Evolutionary conservation across 2,329 filamentous ascomycete genomes (phyloP).

Genomic region (Fusarium nanum): DNA sequence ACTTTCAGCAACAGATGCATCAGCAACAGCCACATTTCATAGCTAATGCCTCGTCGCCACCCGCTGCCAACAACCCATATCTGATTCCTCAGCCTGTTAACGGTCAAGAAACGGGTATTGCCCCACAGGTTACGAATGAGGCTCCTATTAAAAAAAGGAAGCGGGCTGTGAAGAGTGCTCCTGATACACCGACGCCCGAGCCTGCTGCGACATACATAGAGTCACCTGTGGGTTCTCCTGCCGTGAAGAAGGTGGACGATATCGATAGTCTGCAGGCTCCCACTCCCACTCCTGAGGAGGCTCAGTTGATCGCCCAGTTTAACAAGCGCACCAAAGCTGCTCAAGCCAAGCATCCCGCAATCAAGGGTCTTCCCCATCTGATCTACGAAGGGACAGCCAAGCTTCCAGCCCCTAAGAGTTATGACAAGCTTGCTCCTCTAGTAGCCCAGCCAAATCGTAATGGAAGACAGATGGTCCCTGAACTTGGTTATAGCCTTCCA

Average conservation of each 20-base stretch:
- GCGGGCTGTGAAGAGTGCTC: constrained; percentile 46
- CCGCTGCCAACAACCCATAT: constrained; percentile 40
- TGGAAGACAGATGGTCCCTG: constrained; percentile 54
- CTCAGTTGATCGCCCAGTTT: constrained; percentile 53
- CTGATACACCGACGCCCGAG: constrained; percentile 47
- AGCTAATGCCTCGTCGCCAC: constrained; percentile 34
- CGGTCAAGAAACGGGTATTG: constrained; percentile 37
- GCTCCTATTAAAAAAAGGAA: constrained; percentile 55
- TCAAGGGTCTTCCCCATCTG: constrained; percentile 55
- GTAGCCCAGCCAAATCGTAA: constrained; percentile 56
- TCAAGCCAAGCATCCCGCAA: constrained; percentile 54
- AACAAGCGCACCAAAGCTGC: constrained; percentile 53
- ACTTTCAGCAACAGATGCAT: constrained; percentile 42
- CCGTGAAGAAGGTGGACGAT: constrained; percentile 51
- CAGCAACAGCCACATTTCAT: constrained; percentile 39
- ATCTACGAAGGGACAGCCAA: constrained; percentile 55
- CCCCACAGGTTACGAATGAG: constrained; percentile 42
- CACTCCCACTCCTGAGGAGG: constrained; percentile 50
- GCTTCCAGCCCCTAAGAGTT: constrained; percentile 58
- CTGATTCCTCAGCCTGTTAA: constrained; percentile 39
- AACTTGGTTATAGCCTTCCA: constrained; percentile 54
- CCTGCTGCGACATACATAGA: constrained; percentile 44
- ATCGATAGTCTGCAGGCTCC: constrained; percentile 50
- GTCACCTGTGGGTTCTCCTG: constrained; percentile 45
- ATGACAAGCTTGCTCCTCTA: constrained; percentile 58